Base-by-base conservation (phyloP, 1,284 basidiomycete genomes). In the Apiotrichum montevideense region DNA sequence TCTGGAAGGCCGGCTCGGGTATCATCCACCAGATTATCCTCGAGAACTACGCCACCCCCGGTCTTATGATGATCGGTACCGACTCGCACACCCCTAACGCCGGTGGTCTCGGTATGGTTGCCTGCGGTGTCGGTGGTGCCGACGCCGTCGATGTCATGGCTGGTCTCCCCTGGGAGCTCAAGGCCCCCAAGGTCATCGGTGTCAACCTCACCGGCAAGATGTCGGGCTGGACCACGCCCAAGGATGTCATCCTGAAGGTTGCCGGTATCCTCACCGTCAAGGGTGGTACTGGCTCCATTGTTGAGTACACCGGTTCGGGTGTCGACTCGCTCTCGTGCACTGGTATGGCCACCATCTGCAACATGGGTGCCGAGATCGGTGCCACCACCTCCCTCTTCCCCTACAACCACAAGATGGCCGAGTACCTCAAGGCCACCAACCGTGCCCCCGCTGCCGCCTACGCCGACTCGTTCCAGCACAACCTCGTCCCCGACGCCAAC, bases 121-220 rank as follows among this genome's bases (percentile, higher is more conserved):
- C 96, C 8, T 98, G 98, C 58, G 96, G 96, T 61, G 96, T 99
- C 32, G 96, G 96, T 64, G 96, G 96, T 59, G 96, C 96, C 21
- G 96, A 99, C 73, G 96, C 96, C 15, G 96, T 99, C 35, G 96
- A 99, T 75, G 96, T 93, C 13, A 88, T 99, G 86, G 97, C 95
- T 8, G 87, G 90, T 59, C 97, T 94, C 15, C 93, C 95, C 41
- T 99, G 96, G 96, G 96, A 98, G 76, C 80, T 98, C 56, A 95
- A 96, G 77, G 93, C 94, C 37, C 95, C 94, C 11, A 83, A 88
- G 64, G 83, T 96, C 44, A 84, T 90, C 52, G 92, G 90, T 86
- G 82, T 98, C 56, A 90, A 90, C 75, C 81, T 99, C 52, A 94
- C 85, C 39, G 96, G 96, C 7, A 79, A 90, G 75, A 80, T 98